Base-by-base conservation (phyloP, 2,329 filamentous ascomycete species). In the Xylaria sp. region DNA sequence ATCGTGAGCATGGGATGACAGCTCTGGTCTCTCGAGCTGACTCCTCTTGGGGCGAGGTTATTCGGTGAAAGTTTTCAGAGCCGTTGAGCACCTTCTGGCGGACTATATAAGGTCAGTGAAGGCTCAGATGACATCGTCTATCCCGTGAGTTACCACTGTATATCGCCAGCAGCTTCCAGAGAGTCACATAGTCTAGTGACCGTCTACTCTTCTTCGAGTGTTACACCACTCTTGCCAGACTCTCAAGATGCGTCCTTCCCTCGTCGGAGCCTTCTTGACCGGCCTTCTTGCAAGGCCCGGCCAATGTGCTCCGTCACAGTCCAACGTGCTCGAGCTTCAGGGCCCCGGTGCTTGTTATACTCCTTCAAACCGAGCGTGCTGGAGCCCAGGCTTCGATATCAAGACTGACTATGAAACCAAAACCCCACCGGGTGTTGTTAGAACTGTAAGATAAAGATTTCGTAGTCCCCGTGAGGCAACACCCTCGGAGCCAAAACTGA, bases 391-490 rank as follows among this genome's bases (percentile, higher is more conserved):
- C 2, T 77, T 73, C 32, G 69, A 74, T 55, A 74, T 77, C 59
- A 67, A 73, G 32, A 77, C 76, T 3, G 75, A 77, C 58, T 77
- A 76, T 69, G 75, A 76, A 52, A 58, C 52, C 1, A 66, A 62
- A 18, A 76, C 71, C 0, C 76, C 75, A 9, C 39, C 69, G 10
- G 74, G 74, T 10, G 48, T 39, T 5, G 20, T 69, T 12, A 73
- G 51, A 55, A 70, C 52, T 28, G 73, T 74, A 65, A 72, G 72
- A 57, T 8, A 12, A 15, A 39, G 7, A 55, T 13, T 50, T 23
- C 2, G 12, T 41, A 52, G 80, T 84, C 18, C 83, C 89, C 1
- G 82, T 82, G 10, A 63, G 62, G 20, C 23, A 15, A 57, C 18
- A 52, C 7, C 3, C 18, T 18, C 8, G 50, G 10, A 39, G 34